phyloP scores from a whole-genome alignment of 352 stramenopile genomes.

The Phytophthora citricola region DNA sequence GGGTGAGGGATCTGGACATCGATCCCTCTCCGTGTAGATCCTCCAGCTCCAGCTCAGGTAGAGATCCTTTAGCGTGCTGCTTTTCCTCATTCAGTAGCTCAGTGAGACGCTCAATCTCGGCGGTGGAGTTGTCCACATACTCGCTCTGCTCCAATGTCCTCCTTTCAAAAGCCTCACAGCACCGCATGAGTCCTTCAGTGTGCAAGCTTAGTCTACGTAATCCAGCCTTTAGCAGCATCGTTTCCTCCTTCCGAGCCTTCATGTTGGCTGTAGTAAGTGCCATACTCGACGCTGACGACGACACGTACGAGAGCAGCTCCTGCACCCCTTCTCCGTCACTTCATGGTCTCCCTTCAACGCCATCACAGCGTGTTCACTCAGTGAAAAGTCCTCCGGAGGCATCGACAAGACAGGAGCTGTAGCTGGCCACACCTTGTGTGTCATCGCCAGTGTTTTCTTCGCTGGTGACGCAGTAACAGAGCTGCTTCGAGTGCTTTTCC shows the following conservation, averaged over 20 bases:
- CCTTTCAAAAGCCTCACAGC: constrained; percentile 54
- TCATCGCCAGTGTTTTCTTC: constrained; percentile 20
- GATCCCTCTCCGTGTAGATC: constrained; percentile 29
- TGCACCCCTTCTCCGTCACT: constrained; percentile 65
- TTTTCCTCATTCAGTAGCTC: constrained; percentile 38
- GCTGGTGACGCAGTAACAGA: constrained; percentile 15
- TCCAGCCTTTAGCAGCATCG: constrained; percentile 58
- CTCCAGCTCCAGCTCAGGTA: constrained; percentile 35
- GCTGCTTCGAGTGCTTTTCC: constrained; percentile 11
- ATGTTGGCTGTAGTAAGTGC: constrained; percentile 46
- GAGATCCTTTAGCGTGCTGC: constrained; percentile 15
- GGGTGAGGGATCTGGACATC: constrained; percentile 30
- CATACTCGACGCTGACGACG: constrained; percentile 28
- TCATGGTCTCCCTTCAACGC: constrained; percentile 77
- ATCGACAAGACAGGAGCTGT: constrained; percentile 33
- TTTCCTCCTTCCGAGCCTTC: constrained; percentile 58
- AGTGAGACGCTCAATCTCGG: constrained; percentile 58
- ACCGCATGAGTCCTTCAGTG: constrained; percentile 54
- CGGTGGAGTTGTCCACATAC: constrained; percentile 44
- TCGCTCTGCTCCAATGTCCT: constrained; percentile 54
- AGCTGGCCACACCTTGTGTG: constrained; percentile 50
- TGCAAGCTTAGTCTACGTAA: constrained; percentile 51
- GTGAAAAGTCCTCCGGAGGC: constrained; percentile 51
- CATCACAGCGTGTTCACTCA: constrained; percentile 51
- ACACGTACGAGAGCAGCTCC: constrained; percentile 61